Percentiles rank a stretch among this genome's conserved stretches.
Conservation (phyloP, 179 eudicot species). For the Spergularia azorica region DNA sequence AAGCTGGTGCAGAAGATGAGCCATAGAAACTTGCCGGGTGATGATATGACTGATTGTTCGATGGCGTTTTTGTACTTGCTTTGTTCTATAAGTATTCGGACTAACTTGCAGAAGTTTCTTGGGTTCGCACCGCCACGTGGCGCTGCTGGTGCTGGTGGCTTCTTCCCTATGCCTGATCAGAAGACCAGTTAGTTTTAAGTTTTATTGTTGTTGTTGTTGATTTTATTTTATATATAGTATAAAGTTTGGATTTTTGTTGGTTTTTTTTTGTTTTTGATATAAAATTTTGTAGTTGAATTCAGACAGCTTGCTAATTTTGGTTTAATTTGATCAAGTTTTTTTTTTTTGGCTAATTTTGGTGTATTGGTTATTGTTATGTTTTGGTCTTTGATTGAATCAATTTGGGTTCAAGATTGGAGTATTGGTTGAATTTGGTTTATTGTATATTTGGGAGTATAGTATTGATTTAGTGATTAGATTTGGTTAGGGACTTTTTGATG, state of each 20-base stretch:
- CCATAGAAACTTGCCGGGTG: slow-evolving; percentile 77
- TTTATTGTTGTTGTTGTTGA: not conserved
- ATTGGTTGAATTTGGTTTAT: not conserved
- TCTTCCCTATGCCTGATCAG: slow-evolving; percentile 95
- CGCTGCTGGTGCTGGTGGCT: slow-evolving; percentile 55
- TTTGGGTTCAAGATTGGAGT: not conserved
- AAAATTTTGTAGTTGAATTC: not conserved
- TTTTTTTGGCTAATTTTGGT: not conserved
- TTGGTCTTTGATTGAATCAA: not conserved
- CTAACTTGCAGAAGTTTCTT: slow-evolving; percentile 91
- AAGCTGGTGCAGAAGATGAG: slow-evolving; percentile 91
- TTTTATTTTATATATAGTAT: not conserved
- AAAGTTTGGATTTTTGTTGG: not conserved
- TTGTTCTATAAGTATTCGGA: slow-evolving; percentile 88
- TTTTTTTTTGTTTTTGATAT: not conserved
- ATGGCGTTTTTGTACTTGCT: slow-evolving; percentile 90
- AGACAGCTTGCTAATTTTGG: not conserved
- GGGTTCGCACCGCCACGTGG: slow-evolving; percentile 97
- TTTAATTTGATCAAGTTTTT: not conserved
- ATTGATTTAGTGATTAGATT: not conserved
- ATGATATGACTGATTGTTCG: slow-evolving; percentile 94
- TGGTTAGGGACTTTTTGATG: not conserved
- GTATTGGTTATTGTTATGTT: not conserved
- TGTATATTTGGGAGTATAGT: not conserved
- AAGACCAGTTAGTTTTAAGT: slow-evolving; percentile 55